Percentiles rank a stretch among this genome's conserved stretches.
Evolutionary conservation across 495 filamentous ascomycete genomes (phyloP).

Genomic region (Aspergillus heteromorphus): DNA sequence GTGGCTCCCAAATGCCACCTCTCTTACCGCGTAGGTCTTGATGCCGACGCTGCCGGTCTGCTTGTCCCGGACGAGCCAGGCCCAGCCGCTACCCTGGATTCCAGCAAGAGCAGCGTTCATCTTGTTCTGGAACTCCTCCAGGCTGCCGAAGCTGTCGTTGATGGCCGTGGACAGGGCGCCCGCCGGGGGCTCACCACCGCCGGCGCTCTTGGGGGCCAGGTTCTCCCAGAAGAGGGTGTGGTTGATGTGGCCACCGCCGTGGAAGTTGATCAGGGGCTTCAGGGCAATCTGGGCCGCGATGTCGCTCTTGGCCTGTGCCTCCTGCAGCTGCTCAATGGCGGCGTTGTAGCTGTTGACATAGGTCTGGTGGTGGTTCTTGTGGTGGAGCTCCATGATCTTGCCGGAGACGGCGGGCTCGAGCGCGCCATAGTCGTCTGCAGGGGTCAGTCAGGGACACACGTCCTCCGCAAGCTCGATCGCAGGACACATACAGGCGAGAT

Average conservation of each 20-base stretch:
- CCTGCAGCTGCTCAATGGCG: conserved; percentile 52
- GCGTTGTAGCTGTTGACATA: conserved; percentile 66
- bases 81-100: conserved; percentile 94
- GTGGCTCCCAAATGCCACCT: too few species aligned
- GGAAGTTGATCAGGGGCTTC: conserved; percentile 89
- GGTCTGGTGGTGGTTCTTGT: conserved; percentile 66
- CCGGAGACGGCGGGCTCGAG: conserved; percentile 93
- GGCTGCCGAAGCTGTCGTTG: conserved; percentile 66
- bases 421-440: conserved; percentile 75
- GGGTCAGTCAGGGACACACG: conserved; percentile 3
- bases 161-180: conserved; percentile 65
- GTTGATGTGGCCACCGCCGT: conserved; percentile 92
- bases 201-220: conserved; percentile 63
- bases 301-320: conserved; percentile 47
- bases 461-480: neutral
- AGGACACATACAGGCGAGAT: conserved; percentile 73
- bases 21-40: conserved; percentile 64
- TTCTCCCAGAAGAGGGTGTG: conserved; percentile 94
- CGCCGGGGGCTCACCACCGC: conserved; percentile 72
- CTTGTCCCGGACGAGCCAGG: conserved; percentile 86
- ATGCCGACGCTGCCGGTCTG: conserved; percentile 68
- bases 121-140: conserved; percentile 68
- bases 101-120: conserved; percentile 75
- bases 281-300: conserved; percentile 68
- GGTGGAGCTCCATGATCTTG: conserved; percentile 94